Conservation (phyloP, 2,329 filamentous ascomycete species). For the Neonectria neomacrospora region DNA sequence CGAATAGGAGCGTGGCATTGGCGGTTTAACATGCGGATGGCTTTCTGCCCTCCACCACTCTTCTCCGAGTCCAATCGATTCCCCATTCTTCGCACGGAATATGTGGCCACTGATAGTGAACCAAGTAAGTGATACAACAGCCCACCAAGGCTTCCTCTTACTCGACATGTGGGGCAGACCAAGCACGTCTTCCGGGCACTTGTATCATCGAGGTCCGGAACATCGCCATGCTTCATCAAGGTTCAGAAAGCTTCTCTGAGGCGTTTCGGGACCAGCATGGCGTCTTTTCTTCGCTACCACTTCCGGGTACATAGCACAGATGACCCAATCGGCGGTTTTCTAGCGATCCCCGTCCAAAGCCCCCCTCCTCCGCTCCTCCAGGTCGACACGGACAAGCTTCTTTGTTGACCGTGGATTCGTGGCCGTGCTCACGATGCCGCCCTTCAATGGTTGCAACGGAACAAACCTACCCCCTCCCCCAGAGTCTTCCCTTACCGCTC, state of each 20-base stretch:
- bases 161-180: background rate
- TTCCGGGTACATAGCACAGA: slow-evolving; percentile 11
- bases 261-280: slow-evolving; percentile 19
- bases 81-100: background rate
- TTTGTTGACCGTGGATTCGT: slow-evolving; percentile 1
- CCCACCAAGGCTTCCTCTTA: background rate
- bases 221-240: background rate
- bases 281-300: slow-evolving; percentile 11
- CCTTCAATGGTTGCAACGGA: slow-evolving; percentile 3
- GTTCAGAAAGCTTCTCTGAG: slow-evolving; percentile 25
- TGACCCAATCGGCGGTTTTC: slow-evolving; percentile 38
- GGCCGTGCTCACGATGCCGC: slow-evolving; percentile 6
- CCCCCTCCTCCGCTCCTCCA: too few species aligned
- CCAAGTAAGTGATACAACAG: background rate
- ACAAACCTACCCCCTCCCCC: background rate
- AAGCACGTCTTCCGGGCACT: slow-evolving; percentile 1
- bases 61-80: slow-evolving; percentile 4
- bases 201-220: background rate
- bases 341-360: slow-evolving; percentile 1
- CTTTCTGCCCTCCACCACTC: slow-evolving; percentile 8
- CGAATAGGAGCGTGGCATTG: slow-evolving; percentile 3
- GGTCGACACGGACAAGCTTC: background rate
- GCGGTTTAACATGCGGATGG: slow-evolving; percentile 10
- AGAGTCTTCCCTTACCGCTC: slow-evolving; percentile 8
- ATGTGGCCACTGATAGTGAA: background rate